Base-by-base conservation (phyloP, 2,329 filamentous ascomycete genomes). In the Beauveria pseudobassiana region DNA sequence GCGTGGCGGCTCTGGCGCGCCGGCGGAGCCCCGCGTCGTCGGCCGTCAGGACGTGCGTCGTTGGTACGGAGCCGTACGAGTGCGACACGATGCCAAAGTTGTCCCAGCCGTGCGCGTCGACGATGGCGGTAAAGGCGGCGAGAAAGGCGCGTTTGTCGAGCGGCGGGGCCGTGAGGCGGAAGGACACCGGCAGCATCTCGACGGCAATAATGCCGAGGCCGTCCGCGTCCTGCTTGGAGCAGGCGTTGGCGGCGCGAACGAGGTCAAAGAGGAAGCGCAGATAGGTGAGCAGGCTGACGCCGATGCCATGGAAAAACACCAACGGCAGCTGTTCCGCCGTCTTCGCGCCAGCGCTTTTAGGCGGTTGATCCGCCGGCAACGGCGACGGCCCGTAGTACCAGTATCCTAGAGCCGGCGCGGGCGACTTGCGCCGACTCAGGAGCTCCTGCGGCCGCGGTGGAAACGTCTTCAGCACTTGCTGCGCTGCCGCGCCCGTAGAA, bases 271-370 rank as follows among this genome's bases (percentile, higher is more conserved):
- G 73, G 67, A 87, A 87, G 18, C 74, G 70, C 14, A 80, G 74
- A 66, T 90, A 88, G 0, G 86, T 81, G 69, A 82, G 82, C 2
- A 90, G 78, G 0, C 88, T 87, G 62, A 90, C 78, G 48, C 87
- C 87, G 54, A 90, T 88, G 18, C 88, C 88, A 66, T 90, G 88
- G 53, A 90, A 78, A 72, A 89, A 90, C 4, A 91, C 72, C 8
- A 90, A 72, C 0, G 87, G 88, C 0, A 82, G 73, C 57, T 78
- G 78, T 38, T 24, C 49, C 14, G 5, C 14, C 34, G 34, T 38
- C 34, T 6, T 16, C 1, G 34, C 5, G 34, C 14, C 34, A 38
- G 34, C 34, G 12, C 34, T 38, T 38, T 38, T 38, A 5, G 34
- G 34, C 34, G 34, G 12, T 2, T 14, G 2, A 6, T 5, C 34